phyloP scores from a whole-genome alignment of 2,329 filamentous ascomycete species.

The Penicillium olsonii region DNA sequence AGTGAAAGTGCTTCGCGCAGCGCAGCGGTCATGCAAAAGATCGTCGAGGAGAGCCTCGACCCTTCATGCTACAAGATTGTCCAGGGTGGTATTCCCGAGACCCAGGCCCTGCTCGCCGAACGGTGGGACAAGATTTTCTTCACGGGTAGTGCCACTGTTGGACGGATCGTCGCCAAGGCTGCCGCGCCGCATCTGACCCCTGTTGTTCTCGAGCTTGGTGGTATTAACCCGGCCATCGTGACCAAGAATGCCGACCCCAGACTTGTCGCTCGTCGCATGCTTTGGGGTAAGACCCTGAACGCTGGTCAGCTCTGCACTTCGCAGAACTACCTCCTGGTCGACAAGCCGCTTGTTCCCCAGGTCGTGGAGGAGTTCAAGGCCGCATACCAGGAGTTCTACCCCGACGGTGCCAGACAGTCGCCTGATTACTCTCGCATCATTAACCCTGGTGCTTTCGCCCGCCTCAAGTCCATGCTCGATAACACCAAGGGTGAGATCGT shows the following conservation, averaged over 20 bases:
- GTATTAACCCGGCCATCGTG: constrained; percentile 87
- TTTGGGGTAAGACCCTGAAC: constrained; percentile 87
- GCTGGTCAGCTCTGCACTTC: constrained; percentile 90
- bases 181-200: constrained; percentile 88
- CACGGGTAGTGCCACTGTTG: constrained; percentile 77
- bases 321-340: constrained; percentile 88
- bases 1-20: constrained; percentile 77
- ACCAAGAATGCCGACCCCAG: constrained; percentile 78
- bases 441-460: constrained; percentile 75
- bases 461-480: constrained; percentile 91
- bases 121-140: constrained; percentile 99
- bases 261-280: constrained; percentile 77
- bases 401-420: constrained; percentile 75
- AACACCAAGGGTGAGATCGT: constrained; percentile 79
- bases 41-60: constrained; percentile 76
- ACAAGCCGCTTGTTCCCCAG: constrained; percentile 68
- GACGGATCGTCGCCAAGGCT: constrained; percentile 84
- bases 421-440: constrained; percentile 78
- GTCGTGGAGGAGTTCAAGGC: constrained; percentile 75
- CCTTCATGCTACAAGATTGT: constrained; percentile 72
- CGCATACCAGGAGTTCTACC: constrained; percentile 76
- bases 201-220: constrained; percentile 85
- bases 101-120: constrained; percentile 76
- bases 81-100: constrained; percentile 80
- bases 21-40: constrained; percentile 76